Evolutionary conservation across 495 filamentous ascomycete genomes (phyloP).

Genomic region (Copromyces sp.): DNA sequence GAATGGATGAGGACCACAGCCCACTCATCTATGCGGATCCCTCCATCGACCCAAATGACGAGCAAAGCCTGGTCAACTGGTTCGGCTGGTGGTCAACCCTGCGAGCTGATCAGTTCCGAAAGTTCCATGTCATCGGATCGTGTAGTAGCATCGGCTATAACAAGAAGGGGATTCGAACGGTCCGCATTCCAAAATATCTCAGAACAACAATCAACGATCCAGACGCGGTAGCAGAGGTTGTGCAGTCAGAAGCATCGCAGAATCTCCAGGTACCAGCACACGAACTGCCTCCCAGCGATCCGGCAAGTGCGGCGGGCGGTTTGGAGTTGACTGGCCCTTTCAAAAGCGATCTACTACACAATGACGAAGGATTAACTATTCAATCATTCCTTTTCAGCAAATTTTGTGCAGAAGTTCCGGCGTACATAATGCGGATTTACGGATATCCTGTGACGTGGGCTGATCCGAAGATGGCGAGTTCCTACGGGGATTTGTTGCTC

Average conservation of each 20-base stretch:
- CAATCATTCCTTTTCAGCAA: background rate
- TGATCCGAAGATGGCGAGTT: constrained; percentile 23
- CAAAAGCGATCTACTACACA: constrained; percentile 4
- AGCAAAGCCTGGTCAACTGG: constrained; percentile 42
- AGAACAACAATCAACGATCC: constrained; percentile 28
- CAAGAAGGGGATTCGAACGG: constrained; percentile 22
- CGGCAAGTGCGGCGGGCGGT: background rate
- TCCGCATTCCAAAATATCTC: constrained; percentile 32
- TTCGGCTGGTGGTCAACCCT: constrained; percentile 43
- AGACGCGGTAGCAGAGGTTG: constrained; percentile 21
- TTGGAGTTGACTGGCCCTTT: constrained; percentile 1
- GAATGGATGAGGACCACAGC: constrained; percentile 23
- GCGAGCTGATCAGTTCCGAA: constrained; percentile 36
- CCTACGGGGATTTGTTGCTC: constrained; percentile 19
- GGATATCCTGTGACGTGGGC: constrained; percentile 29
- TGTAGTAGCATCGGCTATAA: constrained; percentile 11
- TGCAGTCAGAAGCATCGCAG: constrained; percentile 5
- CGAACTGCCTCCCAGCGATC: background rate
- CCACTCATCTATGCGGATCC: constrained; percentile 32
- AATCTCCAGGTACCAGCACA: background rate
- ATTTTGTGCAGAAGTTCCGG: background rate
- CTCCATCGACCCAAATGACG: constrained; percentile 41
- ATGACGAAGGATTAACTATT: background rate
- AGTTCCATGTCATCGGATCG: constrained; percentile 39
- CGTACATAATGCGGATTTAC: constrained; percentile 3